Percentiles rank a stretch among this genome's conserved stretches.
Evolutionary conservation across 2,329 filamentous ascomycete species (phyloP).

Genomic region (Capronia americana): DNA sequence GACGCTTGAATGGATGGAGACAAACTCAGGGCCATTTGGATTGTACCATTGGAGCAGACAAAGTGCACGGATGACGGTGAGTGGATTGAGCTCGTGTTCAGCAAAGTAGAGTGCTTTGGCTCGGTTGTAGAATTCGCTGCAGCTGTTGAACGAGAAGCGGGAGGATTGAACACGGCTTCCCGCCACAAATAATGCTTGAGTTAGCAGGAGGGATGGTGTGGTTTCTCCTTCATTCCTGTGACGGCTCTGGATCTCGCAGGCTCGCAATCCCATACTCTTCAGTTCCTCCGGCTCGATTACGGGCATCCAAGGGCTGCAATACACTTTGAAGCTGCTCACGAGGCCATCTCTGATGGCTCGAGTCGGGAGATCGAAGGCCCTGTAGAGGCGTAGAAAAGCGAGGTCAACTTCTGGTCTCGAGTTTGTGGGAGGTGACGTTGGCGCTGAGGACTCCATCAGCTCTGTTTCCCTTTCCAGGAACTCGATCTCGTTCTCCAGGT

Average conservation of each 20-base stretch:
- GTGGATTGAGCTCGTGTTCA: not conserved
- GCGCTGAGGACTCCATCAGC: conserved; percentile 5
- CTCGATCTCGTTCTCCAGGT: conserved; percentile 9
- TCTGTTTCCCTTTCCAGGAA: conserved; percentile 7
- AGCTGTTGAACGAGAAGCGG: conserved; percentile 3
- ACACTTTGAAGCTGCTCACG: conserved; percentile 11
- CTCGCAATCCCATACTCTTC: not conserved
- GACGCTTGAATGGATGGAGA: conserved; percentile 3
- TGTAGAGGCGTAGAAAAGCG: conserved; percentile 11
- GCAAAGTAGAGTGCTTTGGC: conserved; percentile 8
- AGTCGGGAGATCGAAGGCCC: conserved; percentile 27
- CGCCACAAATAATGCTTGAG: conserved; percentile 7
- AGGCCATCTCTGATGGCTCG: conserved; percentile 23
- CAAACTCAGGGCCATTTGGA: conserved; percentile 6
- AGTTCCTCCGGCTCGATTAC: conserved; percentile 8
- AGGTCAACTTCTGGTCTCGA: conserved; percentile 2
- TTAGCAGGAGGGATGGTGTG: not conserved
- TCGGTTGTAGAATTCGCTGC: conserved; percentile 6
- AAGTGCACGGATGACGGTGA: conserved; percentile 11
- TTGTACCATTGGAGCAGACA: conserved; percentile 12
- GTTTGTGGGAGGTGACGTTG: conserved; percentile 9
- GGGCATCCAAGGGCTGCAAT: conserved; percentile 13
- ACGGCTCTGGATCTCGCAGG: not conserved
- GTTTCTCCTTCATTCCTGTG: no score
- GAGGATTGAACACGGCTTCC: conserved; percentile 6